phyloP scores from a whole-genome alignment of 441 rosid genomes.

The Jatropha multifida region DNA sequence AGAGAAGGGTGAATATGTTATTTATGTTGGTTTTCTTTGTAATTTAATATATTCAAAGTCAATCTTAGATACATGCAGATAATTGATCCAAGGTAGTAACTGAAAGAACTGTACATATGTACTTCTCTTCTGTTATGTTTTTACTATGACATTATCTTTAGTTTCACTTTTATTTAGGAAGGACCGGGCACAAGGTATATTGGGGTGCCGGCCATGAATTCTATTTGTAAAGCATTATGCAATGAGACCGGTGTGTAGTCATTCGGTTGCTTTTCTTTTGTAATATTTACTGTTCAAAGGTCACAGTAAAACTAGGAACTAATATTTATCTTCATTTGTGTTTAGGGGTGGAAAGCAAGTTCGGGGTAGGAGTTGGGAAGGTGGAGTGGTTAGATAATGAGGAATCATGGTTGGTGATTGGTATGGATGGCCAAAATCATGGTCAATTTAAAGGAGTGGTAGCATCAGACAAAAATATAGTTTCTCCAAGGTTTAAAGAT shows the following conservation, averaged over 20 bases:
- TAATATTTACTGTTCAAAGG: not conserved
- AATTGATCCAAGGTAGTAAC: slow-evolving; percentile 2
- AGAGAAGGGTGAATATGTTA: not conserved
- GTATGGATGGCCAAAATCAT: slow-evolving; percentile 51
- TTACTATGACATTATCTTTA: slow-evolving; percentile 13
- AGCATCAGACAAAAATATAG: slow-evolving; percentile 63
- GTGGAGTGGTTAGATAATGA: slow-evolving; percentile 65
- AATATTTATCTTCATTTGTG: slow-evolving; percentile 5
- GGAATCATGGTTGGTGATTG: slow-evolving; percentile 58
- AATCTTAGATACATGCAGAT: slow-evolving; percentile 4
- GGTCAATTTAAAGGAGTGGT: slow-evolving; percentile 66
- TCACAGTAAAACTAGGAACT: not conserved
- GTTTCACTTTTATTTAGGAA: slow-evolving; percentile 40
- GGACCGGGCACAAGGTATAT: slow-evolving; percentile 55
- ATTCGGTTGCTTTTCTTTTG: not conserved
- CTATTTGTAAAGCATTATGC: slow-evolving; percentile 66
- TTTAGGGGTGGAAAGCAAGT: slow-evolving; percentile 68
- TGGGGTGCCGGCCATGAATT: slow-evolving; percentile 84
- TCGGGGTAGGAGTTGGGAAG: slow-evolving; percentile 59
- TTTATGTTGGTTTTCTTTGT: not conserved
- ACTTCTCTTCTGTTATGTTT: not conserved
- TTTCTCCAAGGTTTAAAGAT: slow-evolving; percentile 58
- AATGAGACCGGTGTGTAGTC: slow-evolving; percentile 47
- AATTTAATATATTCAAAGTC: not conserved
- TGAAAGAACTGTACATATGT: not conserved